Conservation (phyloP, 164 flowering plant genomes). For the Aristolochia californica region DNA sequence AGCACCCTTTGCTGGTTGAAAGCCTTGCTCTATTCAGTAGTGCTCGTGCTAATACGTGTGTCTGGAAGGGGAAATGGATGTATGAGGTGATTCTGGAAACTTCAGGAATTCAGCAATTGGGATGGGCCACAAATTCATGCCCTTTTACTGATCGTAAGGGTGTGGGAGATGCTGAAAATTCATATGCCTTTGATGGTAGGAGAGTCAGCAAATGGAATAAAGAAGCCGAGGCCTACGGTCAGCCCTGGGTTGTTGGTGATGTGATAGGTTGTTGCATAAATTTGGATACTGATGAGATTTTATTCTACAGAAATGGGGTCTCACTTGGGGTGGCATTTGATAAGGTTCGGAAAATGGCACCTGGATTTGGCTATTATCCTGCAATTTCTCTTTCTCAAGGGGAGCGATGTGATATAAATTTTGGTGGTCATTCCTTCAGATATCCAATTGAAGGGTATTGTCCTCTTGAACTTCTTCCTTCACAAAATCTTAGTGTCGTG, state of each 20-base stretch:
- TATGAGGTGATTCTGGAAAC: conserved; percentile 87
- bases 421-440: conserved; percentile 75
- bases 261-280: conserved; percentile 94
- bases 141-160: conserved; percentile 79
- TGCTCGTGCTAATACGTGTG: conserved; percentile 74
- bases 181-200: conserved; percentile 92
- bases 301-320: conserved; percentile 79
- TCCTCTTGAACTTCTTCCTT: conserved; percentile 66
- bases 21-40: conserved; percentile 83
- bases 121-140: conserved; percentile 80
- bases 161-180: conserved; percentile 94
- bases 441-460: conserved; percentile 59
- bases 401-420: conserved; percentile 77
- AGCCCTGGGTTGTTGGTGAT: conserved; percentile 91
- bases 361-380: conserved; percentile 77
- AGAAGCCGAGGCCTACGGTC: conserved; percentile 70
- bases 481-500: conserved; percentile 17
- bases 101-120: conserved; percentile 82
- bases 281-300: conserved; percentile 62
- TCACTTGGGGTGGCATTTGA: conserved; percentile 79
- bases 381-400: conserved; percentile 91
- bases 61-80: conserved; percentile 97
- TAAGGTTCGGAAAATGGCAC: conserved; percentile 61
- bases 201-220: conserved; percentile 85
- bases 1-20: conserved; percentile 58